phyloP scores from a whole-genome alignment of 768 basidiomycete species.

The Panellus pusillus region DNA sequence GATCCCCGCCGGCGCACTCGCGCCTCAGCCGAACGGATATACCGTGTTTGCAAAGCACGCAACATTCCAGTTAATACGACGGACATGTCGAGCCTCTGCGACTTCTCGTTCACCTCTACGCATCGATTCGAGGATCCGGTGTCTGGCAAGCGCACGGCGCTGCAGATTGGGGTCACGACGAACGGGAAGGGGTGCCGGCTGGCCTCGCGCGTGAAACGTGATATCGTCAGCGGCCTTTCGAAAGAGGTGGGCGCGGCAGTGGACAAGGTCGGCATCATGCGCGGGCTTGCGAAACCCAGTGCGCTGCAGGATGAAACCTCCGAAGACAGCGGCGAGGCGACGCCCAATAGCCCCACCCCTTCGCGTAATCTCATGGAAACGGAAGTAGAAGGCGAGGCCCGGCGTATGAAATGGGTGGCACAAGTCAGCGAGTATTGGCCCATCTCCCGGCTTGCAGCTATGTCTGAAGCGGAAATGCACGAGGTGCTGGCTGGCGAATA shows the following conservation, averaged over 20 bases:
- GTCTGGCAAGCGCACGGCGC: conserved; percentile 44
- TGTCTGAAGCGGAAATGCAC: conserved; percentile 69
- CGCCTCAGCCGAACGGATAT: conserved; percentile 59
- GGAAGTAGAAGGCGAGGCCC: conserved; percentile 45
- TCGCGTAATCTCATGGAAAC: conserved; percentile 42
- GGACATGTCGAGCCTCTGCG: conserved; percentile 83
- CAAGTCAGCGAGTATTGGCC: conserved; percentile 98
- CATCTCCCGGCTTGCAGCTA: conserved; percentile 66
- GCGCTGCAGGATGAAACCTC: conserved; percentile 15
- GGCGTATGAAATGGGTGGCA: conserved; percentile 90
- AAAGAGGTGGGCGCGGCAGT: conserved; percentile 75
- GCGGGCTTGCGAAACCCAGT: conserved; percentile 49
- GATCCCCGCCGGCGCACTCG: conserved; percentile 40
- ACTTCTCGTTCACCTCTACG: conserved; percentile 84
- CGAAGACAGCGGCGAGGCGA: conserved; percentile 54
- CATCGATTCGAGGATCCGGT: conserved; percentile 71
- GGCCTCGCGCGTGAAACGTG: conserved; percentile 74
- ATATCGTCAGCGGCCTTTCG: conserved; percentile 76
- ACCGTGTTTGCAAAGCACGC: conserved; percentile 50
- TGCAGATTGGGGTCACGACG: conserved; percentile 84
- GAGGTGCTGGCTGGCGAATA: conserved; percentile 51
- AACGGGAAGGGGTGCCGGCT: conserved; percentile 91
- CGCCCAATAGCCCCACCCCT: conserved; percentile 72
- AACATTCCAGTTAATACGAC: conserved; percentile 83
- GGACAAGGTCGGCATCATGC: conserved; percentile 67